A percentile compares a stretch with the other conserved stretches of the same genome.
phyloP scores from a whole-genome alignment of 257 asterid species.

The Scutellaria minor region DNA sequence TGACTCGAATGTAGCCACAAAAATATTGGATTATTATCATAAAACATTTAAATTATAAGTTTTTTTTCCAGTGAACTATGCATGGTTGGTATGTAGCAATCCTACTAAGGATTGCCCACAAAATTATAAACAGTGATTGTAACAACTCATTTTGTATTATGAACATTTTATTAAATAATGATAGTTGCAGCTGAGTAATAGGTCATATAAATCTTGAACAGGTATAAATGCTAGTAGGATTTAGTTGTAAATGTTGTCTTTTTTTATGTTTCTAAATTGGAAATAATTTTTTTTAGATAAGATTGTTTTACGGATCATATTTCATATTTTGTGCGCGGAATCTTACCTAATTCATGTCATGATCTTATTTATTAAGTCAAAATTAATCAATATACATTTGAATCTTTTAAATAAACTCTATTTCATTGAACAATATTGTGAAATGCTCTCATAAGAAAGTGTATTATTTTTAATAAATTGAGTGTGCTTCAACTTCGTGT shows the following conservation, averaged over 20 bases:
- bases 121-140: slow-evolving; percentile 38
- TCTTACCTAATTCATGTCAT: no score
- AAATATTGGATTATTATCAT: not conserved
- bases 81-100: slow-evolving; percentile 54
- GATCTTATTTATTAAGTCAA: no score
- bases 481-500: no score
- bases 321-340: no score
- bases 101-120: slow-evolving; percentile 35
- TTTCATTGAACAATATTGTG: no score
- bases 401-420: no score
- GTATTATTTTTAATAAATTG: no score
- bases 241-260: slow-evolving; percentile 15
- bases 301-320: not conserved
- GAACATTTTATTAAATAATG: slow-evolving; percentile 43
- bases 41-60: not conserved
- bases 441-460: no score
- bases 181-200: slow-evolving; percentile 37
- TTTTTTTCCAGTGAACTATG: slow-evolving; percentile 43
- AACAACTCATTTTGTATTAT: slow-evolving; percentile 51
- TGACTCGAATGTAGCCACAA: slow-evolving; percentile 32
- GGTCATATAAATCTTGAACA: slow-evolving; percentile 29
- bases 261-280: not conserved
- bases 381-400: no score
- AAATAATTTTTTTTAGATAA: not conserved
- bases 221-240: not conserved